Conservation (phyloP, 2,329 filamentous ascomycete species). For the Aspergillus niger region DNA sequence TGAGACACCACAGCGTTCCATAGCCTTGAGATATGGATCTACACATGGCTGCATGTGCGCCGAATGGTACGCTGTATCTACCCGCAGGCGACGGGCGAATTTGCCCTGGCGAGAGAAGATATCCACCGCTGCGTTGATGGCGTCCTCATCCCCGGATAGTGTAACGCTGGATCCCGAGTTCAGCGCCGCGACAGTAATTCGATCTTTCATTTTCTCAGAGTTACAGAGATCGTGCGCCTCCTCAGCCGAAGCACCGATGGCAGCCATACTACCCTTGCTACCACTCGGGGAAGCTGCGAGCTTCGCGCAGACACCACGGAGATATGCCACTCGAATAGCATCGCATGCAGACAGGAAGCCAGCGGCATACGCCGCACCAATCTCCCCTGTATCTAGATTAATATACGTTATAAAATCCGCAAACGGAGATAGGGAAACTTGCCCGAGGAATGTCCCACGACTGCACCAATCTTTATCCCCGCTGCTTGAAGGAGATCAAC, state of each 20-base stretch:
- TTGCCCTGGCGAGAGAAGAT: slow-evolving; percentile 30
- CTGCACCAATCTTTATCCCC: slow-evolving; percentile 34
- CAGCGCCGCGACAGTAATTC: slow-evolving; percentile 30
- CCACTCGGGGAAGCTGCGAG: slow-evolving; percentile 14
- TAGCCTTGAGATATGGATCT: slow-evolving; percentile 23
- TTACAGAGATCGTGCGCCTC: slow-evolving; percentile 31
- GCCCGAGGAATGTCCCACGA: slow-evolving; percentile 52
- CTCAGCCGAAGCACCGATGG: slow-evolving; percentile 40
- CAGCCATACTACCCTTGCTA: slow-evolving; percentile 49
- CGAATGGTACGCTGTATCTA: slow-evolving; percentile 48
- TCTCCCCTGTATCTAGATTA: slow-evolving; percentile 37
- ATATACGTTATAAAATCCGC: no score
- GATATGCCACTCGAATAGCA: slow-evolving; percentile 48
- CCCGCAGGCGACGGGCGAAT: slow-evolving; percentile 41
- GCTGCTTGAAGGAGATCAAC: slow-evolving; percentile 23
- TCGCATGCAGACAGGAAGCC: slow-evolving; percentile 43
- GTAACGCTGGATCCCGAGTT: slow-evolving; percentile 47
- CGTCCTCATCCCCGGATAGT: slow-evolving; percentile 42
- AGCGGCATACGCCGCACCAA: slow-evolving; percentile 51
- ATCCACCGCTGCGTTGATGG: slow-evolving; percentile 30
- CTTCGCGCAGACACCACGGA: slow-evolving; percentile 40
- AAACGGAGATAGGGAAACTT: neutral
- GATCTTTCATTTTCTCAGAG: slow-evolving; percentile 21
- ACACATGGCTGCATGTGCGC: slow-evolving; percentile 40
- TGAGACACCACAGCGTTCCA: slow-evolving; percentile 6